Conservation (phyloP, 305 asterid species). For the Fraxinus albicans region DNA sequence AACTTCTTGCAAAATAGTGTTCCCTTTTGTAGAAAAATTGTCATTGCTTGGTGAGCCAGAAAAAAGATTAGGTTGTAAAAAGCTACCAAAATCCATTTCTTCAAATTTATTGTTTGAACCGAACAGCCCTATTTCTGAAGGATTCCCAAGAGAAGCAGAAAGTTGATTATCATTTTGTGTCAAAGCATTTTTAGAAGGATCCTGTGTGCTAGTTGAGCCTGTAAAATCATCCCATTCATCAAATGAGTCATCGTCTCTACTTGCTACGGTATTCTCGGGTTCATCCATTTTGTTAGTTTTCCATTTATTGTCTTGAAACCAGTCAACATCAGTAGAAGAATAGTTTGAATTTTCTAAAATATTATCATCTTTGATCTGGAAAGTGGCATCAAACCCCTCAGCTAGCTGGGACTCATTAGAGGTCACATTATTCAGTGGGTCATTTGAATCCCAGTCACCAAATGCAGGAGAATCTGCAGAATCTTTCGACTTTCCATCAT, state of each 20-base stretch:
- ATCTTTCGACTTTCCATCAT: conserved; percentile 37
- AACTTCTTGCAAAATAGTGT: conserved; percentile 32
- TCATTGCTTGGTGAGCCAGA: conserved; percentile 35
- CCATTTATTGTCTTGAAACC: conserved; percentile 53
- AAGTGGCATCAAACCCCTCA: conserved; percentile 34
- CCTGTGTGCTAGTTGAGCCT: conserved; percentile 38
- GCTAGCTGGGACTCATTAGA: conserved; percentile 33
- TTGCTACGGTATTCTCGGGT: conserved; percentile 27
- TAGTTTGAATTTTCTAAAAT: conserved; percentile 27
- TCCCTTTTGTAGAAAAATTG: conserved; percentile 32
- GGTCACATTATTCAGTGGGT: conserved; percentile 43
- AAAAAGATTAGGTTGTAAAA: conserved; percentile 42
- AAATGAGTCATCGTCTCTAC: conserved; percentile 35
- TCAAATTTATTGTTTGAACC: conserved; percentile 38
- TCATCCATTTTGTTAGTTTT: conserved; percentile 33
- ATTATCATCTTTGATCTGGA: conserved; percentile 27
- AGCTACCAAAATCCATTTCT: conserved; percentile 45
- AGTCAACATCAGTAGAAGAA: conserved; percentile 41
- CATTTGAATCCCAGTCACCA: conserved; percentile 52
- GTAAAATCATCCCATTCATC: conserved; percentile 74
- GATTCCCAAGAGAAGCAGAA: conserved; percentile 30
- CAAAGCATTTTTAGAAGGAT: conserved; percentile 34
- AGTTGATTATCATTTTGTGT: conserved; percentile 30
- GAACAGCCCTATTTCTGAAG: conserved; percentile 40
- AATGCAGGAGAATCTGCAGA: conserved; percentile 39